Percentiles rank a stretch among this genome's conserved stretches.
Conservation (phyloP, 2,329 filamentous ascomycete species). For the Endoconidiophora polonica region DNA sequence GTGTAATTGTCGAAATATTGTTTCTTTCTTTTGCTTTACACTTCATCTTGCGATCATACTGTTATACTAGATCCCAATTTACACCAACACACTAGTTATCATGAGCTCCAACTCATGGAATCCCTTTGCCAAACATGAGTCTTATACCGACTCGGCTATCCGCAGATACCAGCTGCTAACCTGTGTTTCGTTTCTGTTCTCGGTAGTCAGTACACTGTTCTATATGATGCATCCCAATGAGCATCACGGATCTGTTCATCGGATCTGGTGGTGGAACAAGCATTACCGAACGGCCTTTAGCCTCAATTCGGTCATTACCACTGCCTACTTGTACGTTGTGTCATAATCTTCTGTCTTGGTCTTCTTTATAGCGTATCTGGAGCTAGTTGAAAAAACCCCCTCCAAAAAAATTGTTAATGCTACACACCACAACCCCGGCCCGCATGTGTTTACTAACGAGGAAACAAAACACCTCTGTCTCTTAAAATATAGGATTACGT, state of each 20-base stretch:
- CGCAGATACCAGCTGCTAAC: slow-evolving; percentile 62
- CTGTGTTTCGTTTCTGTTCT: slow-evolving; percentile 55
- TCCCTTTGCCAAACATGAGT: slow-evolving; percentile 57
- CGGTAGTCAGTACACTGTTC: slow-evolving; percentile 56
- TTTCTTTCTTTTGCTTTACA: neutral
- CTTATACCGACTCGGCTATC: slow-evolving; percentile 43
- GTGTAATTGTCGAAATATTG: neutral
- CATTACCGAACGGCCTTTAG: slow-evolving; percentile 55
- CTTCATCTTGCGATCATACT: too few species aligned
- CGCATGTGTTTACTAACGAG: neutral
- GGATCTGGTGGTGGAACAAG: slow-evolving; percentile 61
- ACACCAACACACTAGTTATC: neutral
- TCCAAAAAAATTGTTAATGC: neutral
- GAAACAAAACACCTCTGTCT: too few species aligned
- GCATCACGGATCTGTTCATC: slow-evolving; percentile 41
- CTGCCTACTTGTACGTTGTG: slow-evolving; percentile 55
- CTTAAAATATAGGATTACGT: slow-evolving; percentile 37
- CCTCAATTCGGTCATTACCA: slow-evolving; percentile 45
- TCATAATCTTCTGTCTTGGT: neutral
- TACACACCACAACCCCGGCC: neutral
- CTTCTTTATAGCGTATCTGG: slow-evolving; percentile 14
- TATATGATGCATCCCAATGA: slow-evolving; percentile 47
- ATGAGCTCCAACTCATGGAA: slow-evolving; percentile 34
- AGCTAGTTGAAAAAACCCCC: neutral
- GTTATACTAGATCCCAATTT: neutral